Percentiles rank a stretch among this genome's conserved stretches.
Evolutionary conservation across 805 yeast genomes (phyloP).

Genomic region (Spathaspora gorwiae): DNA sequence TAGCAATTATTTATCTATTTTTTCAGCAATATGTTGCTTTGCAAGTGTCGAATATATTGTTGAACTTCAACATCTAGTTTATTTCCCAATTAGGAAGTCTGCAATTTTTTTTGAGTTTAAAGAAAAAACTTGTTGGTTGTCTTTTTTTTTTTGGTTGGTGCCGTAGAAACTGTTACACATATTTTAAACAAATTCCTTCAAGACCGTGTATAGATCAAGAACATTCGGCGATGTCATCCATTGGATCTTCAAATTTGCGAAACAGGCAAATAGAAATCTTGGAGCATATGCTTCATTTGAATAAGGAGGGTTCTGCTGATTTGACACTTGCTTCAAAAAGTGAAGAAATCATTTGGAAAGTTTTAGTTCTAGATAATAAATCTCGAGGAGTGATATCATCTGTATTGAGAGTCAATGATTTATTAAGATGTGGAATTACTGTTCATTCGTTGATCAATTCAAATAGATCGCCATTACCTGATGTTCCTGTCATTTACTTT

Average conservation of each 20-base stretch:
- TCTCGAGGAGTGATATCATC: constrained; percentile 87
- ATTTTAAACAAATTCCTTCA: too few species aligned
- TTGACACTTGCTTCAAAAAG: constrained; percentile 50
- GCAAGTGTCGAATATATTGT: too few species aligned
- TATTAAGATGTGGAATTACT: constrained; percentile 86
- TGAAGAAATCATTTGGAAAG: constrained; percentile 86
- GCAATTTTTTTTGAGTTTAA: not conserved
- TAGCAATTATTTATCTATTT: too few species aligned
- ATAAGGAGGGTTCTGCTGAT: constrained; percentile 55
- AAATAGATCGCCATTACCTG: constrained; percentile 79
- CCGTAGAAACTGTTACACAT: too few species aligned
- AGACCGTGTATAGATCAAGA: too few species aligned
- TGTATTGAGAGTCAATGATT: constrained; percentile 87
- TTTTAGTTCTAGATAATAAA: constrained; percentile 71
- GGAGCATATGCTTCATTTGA: constrained; percentile 82
- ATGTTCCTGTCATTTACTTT: constrained; percentile 91
- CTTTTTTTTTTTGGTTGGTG: not conserved
- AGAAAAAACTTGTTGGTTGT: not conserved
- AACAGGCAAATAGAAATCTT: constrained; percentile 33
- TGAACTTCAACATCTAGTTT: not conserved
- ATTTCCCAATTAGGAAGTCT: constrained; percentile 1
- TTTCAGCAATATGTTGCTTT: too few species aligned
- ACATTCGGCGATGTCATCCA: constrained; percentile 8
- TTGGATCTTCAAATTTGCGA: constrained; percentile 17
- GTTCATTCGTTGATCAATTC: constrained; percentile 74